Evolutionary conservation across 225 moss, liverwort and hornwort species (phyloP), one percentile per base, ranked within the genome.

Genomic region (Takakia lepidozioides): DNA sequence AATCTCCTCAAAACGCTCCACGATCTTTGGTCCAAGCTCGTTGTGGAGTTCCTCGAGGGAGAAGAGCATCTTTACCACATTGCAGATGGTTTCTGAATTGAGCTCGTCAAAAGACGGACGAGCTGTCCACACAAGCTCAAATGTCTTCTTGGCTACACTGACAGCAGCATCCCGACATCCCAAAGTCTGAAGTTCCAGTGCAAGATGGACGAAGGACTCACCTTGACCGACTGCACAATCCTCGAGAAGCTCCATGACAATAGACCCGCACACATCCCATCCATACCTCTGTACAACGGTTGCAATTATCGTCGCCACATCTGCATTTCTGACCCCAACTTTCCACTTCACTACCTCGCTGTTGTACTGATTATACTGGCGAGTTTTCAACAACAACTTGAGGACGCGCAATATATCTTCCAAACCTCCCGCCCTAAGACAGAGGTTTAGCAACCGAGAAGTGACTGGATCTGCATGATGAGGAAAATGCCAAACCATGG

Each of bases 131-230:
- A 29, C 52, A 37, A 27, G 19, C 29, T 21, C 19, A 38, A 55
- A 30, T 25, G 32, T 71, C 29, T 18, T 60, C 43, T 8, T 40
- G 29, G 70, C 65, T 43, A 71, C 65, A 44, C 46, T 14, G 5
- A 60, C 32, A 1, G 49, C 55, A 2, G 60, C 18, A 50, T 61
- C 50, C 19, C 59, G 54, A 45, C 51, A 61, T 20, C 66, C 60
- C 10, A 56, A 21, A 13, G 17, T 49, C 16, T 58, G 51, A 44
- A 65, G 54, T 17, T 59, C 64, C 59, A 50, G 28, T 32, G 58
- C 55, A 15, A 71, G 25, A 11, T 27, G 49, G 16, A 59, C 32
- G 46, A 60, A 61, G 59, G 18, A 51, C 9, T 17, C 28, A 28
- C 51, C 56, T 21, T 71, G 34, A 47, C 26, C 27, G 11, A 16